A percentile compares a stretch with the other conserved stretches of the same genome.
Evolutionary conservation across 805 yeast species (phyloP).

Genomic region (Starmerella khaoyaiensis): DNA sequence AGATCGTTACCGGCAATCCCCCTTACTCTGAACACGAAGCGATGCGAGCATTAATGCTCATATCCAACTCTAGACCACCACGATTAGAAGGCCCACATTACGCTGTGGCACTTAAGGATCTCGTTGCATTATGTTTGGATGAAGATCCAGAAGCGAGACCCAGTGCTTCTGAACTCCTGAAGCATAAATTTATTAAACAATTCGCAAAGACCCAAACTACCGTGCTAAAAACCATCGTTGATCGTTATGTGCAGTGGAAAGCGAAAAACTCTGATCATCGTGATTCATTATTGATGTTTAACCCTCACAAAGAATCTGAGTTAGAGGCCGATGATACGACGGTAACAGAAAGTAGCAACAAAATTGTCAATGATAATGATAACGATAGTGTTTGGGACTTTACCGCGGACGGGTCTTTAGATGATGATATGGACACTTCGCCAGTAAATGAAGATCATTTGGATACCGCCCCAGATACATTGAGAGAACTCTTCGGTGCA

Average conservation of each 20-base stretch:
- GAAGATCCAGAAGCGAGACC: constrained; percentile 86
- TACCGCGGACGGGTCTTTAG: constrained; percentile 14
- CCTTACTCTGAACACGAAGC: constrained; percentile 96
- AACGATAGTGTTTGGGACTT: constrained; percentile 25
- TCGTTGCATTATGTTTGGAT: constrained; percentile 82
- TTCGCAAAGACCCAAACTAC: constrained; percentile 49
- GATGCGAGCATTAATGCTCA: constrained; percentile 83
- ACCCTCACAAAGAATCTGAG: constrained; percentile 18
- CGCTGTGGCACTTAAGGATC: constrained; percentile 63
- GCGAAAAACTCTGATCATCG: constrained; percentile 37
- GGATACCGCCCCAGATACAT: constrained; percentile 57
- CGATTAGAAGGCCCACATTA: constrained; percentile 83
- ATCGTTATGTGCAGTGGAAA: constrained; percentile 43
- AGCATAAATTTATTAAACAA: constrained; percentile 55
- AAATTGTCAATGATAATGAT: constrained; percentile 27
- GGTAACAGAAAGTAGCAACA: neutral
- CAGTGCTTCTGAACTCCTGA: constrained; percentile 69
- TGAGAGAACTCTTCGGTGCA: constrained; percentile 57
- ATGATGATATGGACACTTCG: neutral
- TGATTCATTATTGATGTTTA: constrained; percentile 28
- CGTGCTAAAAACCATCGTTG: constrained; percentile 57
- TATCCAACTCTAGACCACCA: constrained; percentile 88
- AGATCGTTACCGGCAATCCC: constrained; percentile 92
- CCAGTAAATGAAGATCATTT: constrained; percentile 4
- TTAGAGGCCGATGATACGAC: constrained; percentile 23